Percentiles rank a stretch among this genome's conserved stretches.
Evolutionary conservation across 208 protist genomes (phyloP).

Genomic region (Phytomonas sp.): DNA sequence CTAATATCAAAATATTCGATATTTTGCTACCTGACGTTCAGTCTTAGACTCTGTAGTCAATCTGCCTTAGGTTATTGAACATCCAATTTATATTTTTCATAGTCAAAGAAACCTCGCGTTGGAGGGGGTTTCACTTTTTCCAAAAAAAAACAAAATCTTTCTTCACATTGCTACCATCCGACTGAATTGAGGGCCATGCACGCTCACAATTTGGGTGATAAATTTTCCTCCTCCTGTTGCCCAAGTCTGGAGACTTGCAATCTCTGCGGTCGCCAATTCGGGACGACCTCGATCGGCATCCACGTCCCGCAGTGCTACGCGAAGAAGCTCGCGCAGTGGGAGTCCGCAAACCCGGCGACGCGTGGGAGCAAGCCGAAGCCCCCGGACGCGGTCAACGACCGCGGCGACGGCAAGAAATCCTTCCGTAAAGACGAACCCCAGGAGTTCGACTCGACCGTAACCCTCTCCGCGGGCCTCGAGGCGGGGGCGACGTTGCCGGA

Average conservation of each 20-base stretch:
- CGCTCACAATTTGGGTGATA: no score
- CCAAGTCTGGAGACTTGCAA: constrained; percentile 73
- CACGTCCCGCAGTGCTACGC: constrained; percentile 86
- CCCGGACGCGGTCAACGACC: constrained; percentile 67
- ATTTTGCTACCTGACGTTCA: not conserved
- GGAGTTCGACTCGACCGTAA: no score
- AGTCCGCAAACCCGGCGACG: constrained; percentile 48
- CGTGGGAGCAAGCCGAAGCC: constrained; percentile 62
- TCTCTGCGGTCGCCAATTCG: constrained; percentile 84
- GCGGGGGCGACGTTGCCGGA: constrained; percentile 74
- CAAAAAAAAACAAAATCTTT: not conserved
- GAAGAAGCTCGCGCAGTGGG: constrained; percentile 82
- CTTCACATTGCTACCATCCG: no score
- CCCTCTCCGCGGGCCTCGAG: constrained; percentile 44
- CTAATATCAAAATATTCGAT: not conserved
- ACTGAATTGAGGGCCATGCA: no score
- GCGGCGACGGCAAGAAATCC: no score
- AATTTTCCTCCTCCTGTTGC: not conserved
- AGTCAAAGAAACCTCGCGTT: not conserved
- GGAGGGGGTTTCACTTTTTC: not conserved
- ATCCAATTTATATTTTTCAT: not conserved
- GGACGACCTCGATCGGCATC: constrained; percentile 71
- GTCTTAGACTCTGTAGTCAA: not conserved
- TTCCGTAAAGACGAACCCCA: no score
- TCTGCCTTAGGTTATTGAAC: not conserved